Percentiles rank a stretch among this genome's conserved stretches.
Conservation (phyloP, 1,284 basidiomycete genomes). For the Inonotus hispidus region DNA sequence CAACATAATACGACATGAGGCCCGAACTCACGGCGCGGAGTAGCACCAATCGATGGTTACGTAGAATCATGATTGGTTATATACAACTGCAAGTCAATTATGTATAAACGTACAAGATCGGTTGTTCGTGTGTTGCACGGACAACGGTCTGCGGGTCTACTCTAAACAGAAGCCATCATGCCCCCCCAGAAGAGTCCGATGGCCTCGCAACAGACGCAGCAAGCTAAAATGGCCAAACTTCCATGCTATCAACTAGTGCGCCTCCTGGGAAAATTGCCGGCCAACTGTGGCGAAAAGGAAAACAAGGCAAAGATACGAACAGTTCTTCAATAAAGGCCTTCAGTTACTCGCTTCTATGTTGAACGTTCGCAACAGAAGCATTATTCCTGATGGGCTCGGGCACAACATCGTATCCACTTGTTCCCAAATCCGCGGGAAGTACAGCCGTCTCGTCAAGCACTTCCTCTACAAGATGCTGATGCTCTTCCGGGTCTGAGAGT, state of each 20-base stretch:
- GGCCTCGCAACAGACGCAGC: background rate
- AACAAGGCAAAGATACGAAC: background rate
- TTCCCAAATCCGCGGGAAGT: slow-evolving; percentile 68
- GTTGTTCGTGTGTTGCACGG: background rate
- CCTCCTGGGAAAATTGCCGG: background rate
- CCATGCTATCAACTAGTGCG: background rate
- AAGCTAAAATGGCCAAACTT: background rate
- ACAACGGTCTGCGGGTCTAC: background rate
- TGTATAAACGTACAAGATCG: background rate
- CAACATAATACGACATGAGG: background rate
- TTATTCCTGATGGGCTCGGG: background rate
- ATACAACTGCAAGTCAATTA: background rate
- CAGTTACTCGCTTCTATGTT: slow-evolving; percentile 10
- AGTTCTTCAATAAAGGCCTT: background rate
- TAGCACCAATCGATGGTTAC: background rate
- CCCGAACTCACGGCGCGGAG: background rate
- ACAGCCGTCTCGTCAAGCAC: slow-evolving; percentile 66
- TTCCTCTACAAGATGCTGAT: slow-evolving; percentile 36
- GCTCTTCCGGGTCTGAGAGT: slow-evolving; percentile 43
- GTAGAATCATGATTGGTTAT: background rate
- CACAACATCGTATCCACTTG: slow-evolving; percentile 67
- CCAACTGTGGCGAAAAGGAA: background rate
- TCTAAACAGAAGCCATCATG: background rate
- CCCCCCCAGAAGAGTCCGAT: background rate
- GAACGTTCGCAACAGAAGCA: background rate